Conservation (phyloP, 2,329 filamentous ascomycete genomes). For the Penicillium sp. region DNA sequence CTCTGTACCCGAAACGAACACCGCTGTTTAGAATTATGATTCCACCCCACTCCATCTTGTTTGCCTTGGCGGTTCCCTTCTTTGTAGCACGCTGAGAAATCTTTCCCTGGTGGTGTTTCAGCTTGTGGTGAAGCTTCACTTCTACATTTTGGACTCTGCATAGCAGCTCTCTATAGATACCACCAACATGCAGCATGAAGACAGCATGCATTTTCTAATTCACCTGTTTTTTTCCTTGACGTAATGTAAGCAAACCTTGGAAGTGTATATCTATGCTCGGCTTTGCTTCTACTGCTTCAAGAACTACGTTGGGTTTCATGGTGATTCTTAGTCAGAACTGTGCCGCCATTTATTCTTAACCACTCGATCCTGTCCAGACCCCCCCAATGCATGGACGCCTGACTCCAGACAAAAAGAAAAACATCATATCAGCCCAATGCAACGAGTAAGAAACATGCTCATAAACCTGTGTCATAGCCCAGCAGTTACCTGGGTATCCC, state of each 20-base stretch:
- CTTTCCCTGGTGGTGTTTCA: not conserved
- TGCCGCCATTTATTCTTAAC: conserved; percentile 12
- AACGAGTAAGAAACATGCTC: conserved; percentile 25
- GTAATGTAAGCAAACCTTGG: too few species aligned
- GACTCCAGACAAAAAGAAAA: conserved; percentile 27
- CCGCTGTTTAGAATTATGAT: conserved; percentile 14
- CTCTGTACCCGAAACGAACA: conserved; percentile 20
- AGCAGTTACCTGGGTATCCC: conserved; percentile 1
- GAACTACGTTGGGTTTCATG: not conserved
- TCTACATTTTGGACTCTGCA: not conserved
- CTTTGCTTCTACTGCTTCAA: not conserved
- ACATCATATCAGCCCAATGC: conserved; percentile 33
- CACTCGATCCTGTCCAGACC: conserved; percentile 12
- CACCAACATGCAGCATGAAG: not conserved
- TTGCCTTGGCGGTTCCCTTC: not conserved
- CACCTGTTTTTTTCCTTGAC: too few species aligned
- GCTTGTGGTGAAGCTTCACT: not conserved
- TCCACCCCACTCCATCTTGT: not conserved
- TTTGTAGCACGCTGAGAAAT: not conserved
- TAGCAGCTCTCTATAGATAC: conserved; percentile 5
- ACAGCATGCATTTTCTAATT: not conserved
- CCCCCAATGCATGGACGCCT: conserved; percentile 21
- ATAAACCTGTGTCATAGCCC: conserved; percentile 12
- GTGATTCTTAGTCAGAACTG: conserved; percentile 2
- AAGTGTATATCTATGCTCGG: too few species aligned